These are phyloP conservation scores for Volvox africanus DNA, from an alignment of 139 green algal genomes.

Conservation along the genomic window DNA sequence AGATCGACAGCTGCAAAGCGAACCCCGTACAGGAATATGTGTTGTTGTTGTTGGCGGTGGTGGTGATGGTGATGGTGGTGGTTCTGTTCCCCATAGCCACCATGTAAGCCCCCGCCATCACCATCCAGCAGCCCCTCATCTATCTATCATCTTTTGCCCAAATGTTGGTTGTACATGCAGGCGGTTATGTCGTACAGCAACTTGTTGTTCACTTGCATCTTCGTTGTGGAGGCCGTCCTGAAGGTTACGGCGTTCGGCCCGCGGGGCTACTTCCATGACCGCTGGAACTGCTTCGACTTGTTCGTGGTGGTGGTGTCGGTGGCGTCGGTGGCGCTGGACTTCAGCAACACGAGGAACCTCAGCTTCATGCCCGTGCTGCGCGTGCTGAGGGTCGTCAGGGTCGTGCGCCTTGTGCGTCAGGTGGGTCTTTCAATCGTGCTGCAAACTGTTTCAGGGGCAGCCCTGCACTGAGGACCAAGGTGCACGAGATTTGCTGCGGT, in stretches of 20 bases:
- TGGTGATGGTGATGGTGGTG: too few relatives aligned
- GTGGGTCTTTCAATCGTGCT: background rate
- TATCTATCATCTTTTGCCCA: too few relatives aligned
- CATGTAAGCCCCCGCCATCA: too few relatives aligned
- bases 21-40: too few relatives aligned
- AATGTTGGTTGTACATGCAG: background rate
- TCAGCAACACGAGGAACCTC: conserved; percentile 52
- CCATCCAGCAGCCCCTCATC: too few relatives aligned
- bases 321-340: conserved; percentile 54
- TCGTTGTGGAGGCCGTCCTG: conserved; percentile 66
- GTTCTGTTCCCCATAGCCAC: too few relatives aligned
- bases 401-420: conserved; percentile 49
- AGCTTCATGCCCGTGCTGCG: conserved; percentile 72
- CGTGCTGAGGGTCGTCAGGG: conserved; percentile 69
- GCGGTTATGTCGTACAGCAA: conserved; percentile 58
- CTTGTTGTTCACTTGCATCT: conserved; percentile 74
- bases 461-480: too few relatives aligned
- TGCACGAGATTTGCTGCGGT: too few relatives aligned
- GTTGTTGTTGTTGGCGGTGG: too few relatives aligned
- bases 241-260: conserved; percentile 67
- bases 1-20: too few relatives aligned
- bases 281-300: conserved; percentile 79
- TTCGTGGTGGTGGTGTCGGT: conserved; percentile 67
- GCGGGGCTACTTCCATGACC: background rate
- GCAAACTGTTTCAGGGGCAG: too few relatives aligned